These are phyloP conservation scores for Sodiomyces alkalinus DNA, from an alignment of 2,329 filamentous ascomycete species.

Conservation along the genomic window DNA sequence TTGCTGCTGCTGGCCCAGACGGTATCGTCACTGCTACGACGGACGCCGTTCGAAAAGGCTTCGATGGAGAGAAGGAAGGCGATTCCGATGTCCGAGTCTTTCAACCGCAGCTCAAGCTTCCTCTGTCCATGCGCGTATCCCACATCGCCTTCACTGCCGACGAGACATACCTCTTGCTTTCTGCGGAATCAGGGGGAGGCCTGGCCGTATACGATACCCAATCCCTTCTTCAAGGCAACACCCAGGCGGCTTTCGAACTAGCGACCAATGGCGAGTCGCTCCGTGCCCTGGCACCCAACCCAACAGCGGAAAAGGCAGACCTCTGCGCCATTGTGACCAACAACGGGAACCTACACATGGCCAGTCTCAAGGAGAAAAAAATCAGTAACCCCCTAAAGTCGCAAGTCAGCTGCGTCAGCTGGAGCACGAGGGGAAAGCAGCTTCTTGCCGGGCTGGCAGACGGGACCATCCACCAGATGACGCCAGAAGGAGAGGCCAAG, in stretches of 20 bases:
- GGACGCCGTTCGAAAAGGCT: slow-evolving; percentile 61
- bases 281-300: slow-evolving; percentile 66
- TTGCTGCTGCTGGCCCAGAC: slow-evolving; percentile 79
- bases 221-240: slow-evolving; percentile 48
- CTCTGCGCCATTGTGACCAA: slow-evolving; percentile 68
- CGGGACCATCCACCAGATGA: slow-evolving; percentile 71
- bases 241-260: slow-evolving; percentile 58
- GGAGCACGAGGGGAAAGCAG: slow-evolving; percentile 91
- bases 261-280: slow-evolving; percentile 60
- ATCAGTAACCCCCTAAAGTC: slow-evolving; percentile 51
- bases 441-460: slow-evolving; percentile 73
- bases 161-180: slow-evolving; percentile 70
- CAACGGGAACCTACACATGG: slow-evolving; percentile 70
- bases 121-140: slow-evolving; percentile 61
- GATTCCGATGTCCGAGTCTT: slow-evolving; percentile 56
- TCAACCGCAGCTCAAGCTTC: slow-evolving; percentile 56
- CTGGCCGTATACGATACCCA: slow-evolving; percentile 71
- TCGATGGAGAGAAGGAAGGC: slow-evolving; percentile 39
- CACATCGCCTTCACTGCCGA: slow-evolving; percentile 87
- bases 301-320: slow-evolving; percentile 54
- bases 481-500: slow-evolving; percentile 62
- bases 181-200: slow-evolving; percentile 66
- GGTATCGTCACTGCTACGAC: slow-evolving; percentile 63
- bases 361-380: slow-evolving; percentile 56
- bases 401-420: slow-evolving; percentile 70